Percentiles rank a stretch among this genome's conserved stretches.
These are phyloP conservation scores for Pterocarpus macrocarpus DNA, from an alignment of 306 rosid species.

Conservation along the genomic window DNA sequence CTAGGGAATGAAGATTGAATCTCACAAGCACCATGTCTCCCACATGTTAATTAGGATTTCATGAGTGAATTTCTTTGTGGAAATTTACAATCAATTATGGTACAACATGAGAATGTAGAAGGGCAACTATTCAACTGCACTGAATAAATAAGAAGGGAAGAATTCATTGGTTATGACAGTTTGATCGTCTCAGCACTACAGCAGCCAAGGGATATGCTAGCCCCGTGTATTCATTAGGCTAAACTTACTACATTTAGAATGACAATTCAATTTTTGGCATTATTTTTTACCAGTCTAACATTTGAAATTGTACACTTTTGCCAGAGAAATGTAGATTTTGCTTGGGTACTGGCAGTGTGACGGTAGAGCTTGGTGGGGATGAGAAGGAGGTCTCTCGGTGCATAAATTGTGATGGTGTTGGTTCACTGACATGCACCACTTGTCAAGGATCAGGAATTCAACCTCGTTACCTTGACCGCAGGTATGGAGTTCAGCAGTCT, in stretches of 20 bases:
- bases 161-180: neutral
- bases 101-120: slow-evolving; percentile 10
- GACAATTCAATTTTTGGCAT: neutral
- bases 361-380: slow-evolving; percentile 84
- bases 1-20: neutral
- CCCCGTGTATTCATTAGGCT: neutral
- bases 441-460: slow-evolving; percentile 98
- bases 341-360: slow-evolving; percentile 72
- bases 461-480: slow-evolving; percentile 98
- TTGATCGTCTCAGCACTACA: slow-evolving; percentile 9
- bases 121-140: slow-evolving; percentile 3
- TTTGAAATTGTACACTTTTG: slow-evolving; percentile 35
- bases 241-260: neutral
- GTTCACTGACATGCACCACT: slow-evolving; percentile 91
- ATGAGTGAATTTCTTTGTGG: neutral
- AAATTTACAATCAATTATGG: slow-evolving; percentile 26
- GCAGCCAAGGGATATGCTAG: neutral
- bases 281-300: neutral
- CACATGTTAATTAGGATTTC: neutral
- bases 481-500: slow-evolving; percentile 58
- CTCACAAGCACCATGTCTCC: neutral
- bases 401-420: slow-evolving; percentile 89
- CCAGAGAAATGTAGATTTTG: slow-evolving; percentile 96
- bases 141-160: slow-evolving; percentile 8
- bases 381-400: slow-evolving; percentile 88